Evolutionary conservation across 140 eudicot genomes (phyloP), one percentile per base, ranked within the genome.

Genomic region (Flaveria floridana): DNA sequence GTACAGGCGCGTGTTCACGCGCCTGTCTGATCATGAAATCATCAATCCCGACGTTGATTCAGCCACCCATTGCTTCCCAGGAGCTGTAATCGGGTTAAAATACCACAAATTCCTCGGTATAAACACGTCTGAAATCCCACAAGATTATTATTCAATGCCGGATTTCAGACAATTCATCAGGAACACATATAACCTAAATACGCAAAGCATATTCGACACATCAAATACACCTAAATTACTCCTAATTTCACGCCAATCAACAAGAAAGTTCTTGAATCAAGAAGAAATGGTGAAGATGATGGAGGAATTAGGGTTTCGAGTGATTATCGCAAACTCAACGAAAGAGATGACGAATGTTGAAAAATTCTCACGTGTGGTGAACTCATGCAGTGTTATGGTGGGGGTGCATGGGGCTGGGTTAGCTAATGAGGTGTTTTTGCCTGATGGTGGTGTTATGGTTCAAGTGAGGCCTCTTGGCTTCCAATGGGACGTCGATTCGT

Each of bases 401-500:
- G 96, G 93, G 41, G 89, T 81, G n/a, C 95, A 88, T 77, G 95
- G 91, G 59, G 95, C 95, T 5, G 95, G 91, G 52, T 68, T 88
- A 18, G 80, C 91, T 4, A 82, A 84, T 44, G 82, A 76, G 59
- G n/a, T 84, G 19, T 86, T 86, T 81, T 52, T 86, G 70, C 86
- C 89, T 7, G 46, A 67, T 51, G 89, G 89, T 26, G 85, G 78
- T 2, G 89, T 84, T n/a, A 75, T 83, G 85, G 77, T 89, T 70
- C 92, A 89, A 53, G 82, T 89, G 42, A 89, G 85, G 44, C 88
- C 85, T 25, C 15, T 85, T 26, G 96, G 96, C 14, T 68, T 85
- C 13, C 82, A 81, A 30, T 85, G 93, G 93, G 84, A 83, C 16
- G 75, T 87, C 0, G 83, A 79, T 23, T 25, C 79, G 7, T 89